phyloP scores from a whole-genome alignment of 768 basidiomycete genomes.

The Leccinum obscurum region DNA sequence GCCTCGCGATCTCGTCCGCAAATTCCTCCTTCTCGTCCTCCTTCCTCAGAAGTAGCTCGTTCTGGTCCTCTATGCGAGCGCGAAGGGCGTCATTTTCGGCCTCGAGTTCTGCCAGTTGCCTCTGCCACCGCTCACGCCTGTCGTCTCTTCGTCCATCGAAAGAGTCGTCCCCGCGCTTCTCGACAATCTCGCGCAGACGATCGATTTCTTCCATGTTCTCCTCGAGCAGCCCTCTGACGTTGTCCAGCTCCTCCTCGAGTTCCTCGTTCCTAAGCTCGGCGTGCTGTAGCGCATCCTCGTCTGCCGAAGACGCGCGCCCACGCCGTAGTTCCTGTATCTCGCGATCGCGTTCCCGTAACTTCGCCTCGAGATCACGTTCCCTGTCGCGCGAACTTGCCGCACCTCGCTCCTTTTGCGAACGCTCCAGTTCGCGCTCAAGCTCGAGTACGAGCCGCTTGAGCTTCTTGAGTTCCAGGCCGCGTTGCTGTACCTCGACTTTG shows the following conservation, averaged over 20 bases:
- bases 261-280: constrained; percentile 62
- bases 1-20: constrained; percentile 59
- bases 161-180: constrained; percentile 49
- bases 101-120: constrained; percentile 57
- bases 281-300: constrained; percentile 55
- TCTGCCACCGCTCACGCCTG: constrained; percentile 44
- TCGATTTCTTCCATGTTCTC: constrained; percentile 87
- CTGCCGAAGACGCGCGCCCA: constrained; percentile 40
- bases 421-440: constrained; percentile 77
- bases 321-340: constrained; percentile 69
- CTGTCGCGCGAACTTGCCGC: constrained; percentile 43
- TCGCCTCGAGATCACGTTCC: constrained; percentile 76
- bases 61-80: constrained; percentile 56
- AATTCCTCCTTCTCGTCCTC: constrained; percentile 77
- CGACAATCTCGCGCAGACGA: constrained; percentile 65
- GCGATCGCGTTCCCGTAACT: constrained; percentile 68
- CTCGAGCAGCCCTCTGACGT: constrained; percentile 64
- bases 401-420: constrained; percentile 55
- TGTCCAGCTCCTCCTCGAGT: constrained; percentile 73
- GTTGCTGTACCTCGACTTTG: constrained; percentile 89
- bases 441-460: constrained; percentile 86
- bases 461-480: constrained; percentile 89
- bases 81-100: constrained; percentile 64
- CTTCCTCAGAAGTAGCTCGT: constrained; percentile 50
- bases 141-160: constrained; percentile 42